Base-by-base conservation (phyloP, 495 filamentous ascomycete genomes). In the Collariella sp. region DNA sequence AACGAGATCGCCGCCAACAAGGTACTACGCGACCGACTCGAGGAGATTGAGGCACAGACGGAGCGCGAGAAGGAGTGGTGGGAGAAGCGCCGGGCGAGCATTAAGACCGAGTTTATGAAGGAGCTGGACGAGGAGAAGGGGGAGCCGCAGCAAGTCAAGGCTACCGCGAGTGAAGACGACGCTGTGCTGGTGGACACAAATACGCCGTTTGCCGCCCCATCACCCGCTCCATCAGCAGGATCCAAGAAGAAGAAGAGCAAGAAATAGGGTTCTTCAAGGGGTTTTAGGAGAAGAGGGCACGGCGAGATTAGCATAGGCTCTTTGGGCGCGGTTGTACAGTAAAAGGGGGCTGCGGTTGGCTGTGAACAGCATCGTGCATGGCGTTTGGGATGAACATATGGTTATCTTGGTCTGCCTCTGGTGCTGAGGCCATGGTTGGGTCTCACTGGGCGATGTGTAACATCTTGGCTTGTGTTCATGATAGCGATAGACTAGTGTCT, bases 61-160 rank as follows among this genome's bases (percentile, higher is more conserved):
- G 75, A 72, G 12, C 70, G 78, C 26, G 94, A 98, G 67, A 86
- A 85, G 65, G 79, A 82, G 55, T 95, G 89, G 90, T 98, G 93
- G 93, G 83, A 87, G 72, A 91, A 90, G 77, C 82, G 84, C 19
- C 67, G 73, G 61, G 77, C 81, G 38, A 75, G 72, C 36, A 87
- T 93, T 52, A 76, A 86, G 69, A 76, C 80, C 16, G 84, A 86
- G 15, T 88, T 93, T 61, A 83, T 93, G 84, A 89, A 88, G 71
- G 88, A 95, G 70, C 68, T 91, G 24, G 85, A 89, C 24, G 79
- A 75, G 23, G 74, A 72, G n/a, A 57, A 64, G 2, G 69, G 67
- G 51, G 55, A 60, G 38, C 38, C 6, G 31, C 52, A 61, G 64
- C n/a, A n/a, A n/a, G 54, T 58, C 59, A 62, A 62, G 54, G 60